Percentiles rank a stretch among this genome's conserved stretches.
Conservation (phyloP, 306 rosid genomes). For the Alnus glutinosa region DNA sequence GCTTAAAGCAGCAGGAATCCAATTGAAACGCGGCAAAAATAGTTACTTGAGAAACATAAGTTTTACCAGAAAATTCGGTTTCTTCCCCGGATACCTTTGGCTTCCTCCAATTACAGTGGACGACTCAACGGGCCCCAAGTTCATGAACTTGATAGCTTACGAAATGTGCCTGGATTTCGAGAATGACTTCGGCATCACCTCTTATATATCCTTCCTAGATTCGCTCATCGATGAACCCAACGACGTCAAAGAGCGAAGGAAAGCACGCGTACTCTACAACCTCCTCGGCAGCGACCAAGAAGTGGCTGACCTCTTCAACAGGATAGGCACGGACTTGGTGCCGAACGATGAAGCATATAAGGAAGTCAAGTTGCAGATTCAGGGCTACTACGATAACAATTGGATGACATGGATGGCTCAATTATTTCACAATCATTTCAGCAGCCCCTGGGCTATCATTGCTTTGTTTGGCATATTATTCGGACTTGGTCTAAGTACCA, state of each 20-base stretch:
- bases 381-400: slow-evolving; percentile 12
- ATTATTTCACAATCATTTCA: slow-evolving; percentile 21
- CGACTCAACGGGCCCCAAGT: slow-evolving; percentile 17
- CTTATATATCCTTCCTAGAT: slow-evolving; percentile 23
- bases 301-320: slow-evolving; percentile 25
- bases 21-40: background rate
- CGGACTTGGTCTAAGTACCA: slow-evolving; percentile 8
- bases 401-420: slow-evolving; percentile 32
- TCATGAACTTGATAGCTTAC: slow-evolving; percentile 31
- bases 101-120: slow-evolving; percentile 24
- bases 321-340: slow-evolving; percentile 25
- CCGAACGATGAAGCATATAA: slow-evolving; percentile 2
- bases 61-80: background rate
- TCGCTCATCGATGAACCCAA: slow-evolving; percentile 17
- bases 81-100: slow-evolving; percentile 5
- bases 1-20: slow-evolving; percentile 24
- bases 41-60: slow-evolving; percentile 6
- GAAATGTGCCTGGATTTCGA: slow-evolving; percentile 25
- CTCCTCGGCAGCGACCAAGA: slow-evolving; percentile 28
- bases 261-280: slow-evolving; percentile 7
- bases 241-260: slow-evolving; percentile 22
- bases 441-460: slow-evolving; percentile 23
- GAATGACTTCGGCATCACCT: slow-evolving; percentile 14
- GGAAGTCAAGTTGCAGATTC: background rate
- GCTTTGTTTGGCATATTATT: slow-evolving; percentile 8